phyloP scores from a whole-genome alignment of 2,329 filamentous ascomycete species.

The Penicillium janthinellum region DNA sequence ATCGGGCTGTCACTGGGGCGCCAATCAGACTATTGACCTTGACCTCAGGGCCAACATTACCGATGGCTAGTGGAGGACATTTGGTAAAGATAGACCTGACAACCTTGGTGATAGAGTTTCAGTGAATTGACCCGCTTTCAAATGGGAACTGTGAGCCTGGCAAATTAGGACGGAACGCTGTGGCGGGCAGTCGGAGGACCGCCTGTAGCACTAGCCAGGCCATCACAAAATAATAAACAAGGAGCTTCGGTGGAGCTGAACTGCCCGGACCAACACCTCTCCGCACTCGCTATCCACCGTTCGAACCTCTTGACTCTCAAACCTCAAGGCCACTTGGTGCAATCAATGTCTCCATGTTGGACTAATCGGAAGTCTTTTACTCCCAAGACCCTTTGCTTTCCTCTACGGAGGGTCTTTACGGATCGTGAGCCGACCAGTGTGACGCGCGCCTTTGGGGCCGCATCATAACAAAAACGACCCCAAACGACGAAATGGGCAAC shows the following conservation, averaged over 20 bases:
- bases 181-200: constrained; percentile 1
- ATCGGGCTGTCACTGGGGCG: constrained; percentile 4
- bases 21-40: constrained; percentile 10
- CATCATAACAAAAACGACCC: constrained; percentile 21
- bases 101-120: background rate
- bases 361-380: background rate
- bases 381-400: background rate
- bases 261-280: constrained; percentile 19
- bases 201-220: background rate
- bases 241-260: constrained; percentile 24
- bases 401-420: constrained; percentile 5
- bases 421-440: constrained; percentile 12
- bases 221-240: constrained; percentile 17
- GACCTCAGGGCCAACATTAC: background rate
- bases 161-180: background rate
- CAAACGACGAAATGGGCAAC: constrained; percentile 32
- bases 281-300: constrained; percentile 16
- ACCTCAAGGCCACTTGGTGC: background rate
- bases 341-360: constrained; percentile 10
- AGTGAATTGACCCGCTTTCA: too few species aligned
- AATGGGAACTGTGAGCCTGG: background rate
- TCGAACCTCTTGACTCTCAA: background rate
- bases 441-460: constrained; percentile 16
- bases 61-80: background rate
- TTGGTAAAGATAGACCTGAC: background rate